These are phyloP conservation scores for Imleria badia DNA, from an alignment of 768 basidiomycete species.

Conservation along the genomic window DNA sequence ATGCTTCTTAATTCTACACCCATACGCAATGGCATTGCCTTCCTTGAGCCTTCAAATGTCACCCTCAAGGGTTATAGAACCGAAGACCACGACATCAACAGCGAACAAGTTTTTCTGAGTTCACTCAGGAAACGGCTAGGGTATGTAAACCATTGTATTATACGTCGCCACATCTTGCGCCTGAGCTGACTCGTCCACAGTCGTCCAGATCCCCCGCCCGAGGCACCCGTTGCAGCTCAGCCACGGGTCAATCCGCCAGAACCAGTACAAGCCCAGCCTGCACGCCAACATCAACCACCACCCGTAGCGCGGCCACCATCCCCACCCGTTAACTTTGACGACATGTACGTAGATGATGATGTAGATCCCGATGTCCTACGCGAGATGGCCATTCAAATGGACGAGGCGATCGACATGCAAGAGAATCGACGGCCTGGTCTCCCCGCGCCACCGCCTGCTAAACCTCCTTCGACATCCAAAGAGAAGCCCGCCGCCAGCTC, in stretches of 20 bases:
- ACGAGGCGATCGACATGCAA: constrained; percentile 10
- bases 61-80: constrained; percentile 58
- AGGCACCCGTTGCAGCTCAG: constrained; percentile 11
- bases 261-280: constrained; percentile 18
- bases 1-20: constrained; percentile 67
- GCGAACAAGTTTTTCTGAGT: constrained; percentile 58
- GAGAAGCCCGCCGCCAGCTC: background rate
- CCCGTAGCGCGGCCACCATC: constrained; percentile 7
- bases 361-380: constrained; percentile 31
- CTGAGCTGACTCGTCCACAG: constrained; percentile 9
- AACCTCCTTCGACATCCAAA: constrained; percentile 2
- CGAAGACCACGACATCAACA: constrained; percentile 62
- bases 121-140: constrained; percentile 64
- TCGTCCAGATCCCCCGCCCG: constrained; percentile 26
- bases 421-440: background rate
- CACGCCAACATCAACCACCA: constrained; percentile 11
- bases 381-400: constrained; percentile 21
- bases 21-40: constrained; percentile 68
- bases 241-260: constrained; percentile 8
- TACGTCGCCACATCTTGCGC: background rate
- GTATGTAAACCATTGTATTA: constrained; percentile 41
- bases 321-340: constrained; percentile 17
- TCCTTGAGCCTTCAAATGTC: constrained; percentile 71
- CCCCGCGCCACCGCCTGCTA: background rate
- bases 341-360: constrained; percentile 27